Evolutionary conservation across 2,329 filamentous ascomycete species (phyloP).

Genomic region (Simplicillium sp.): DNA sequence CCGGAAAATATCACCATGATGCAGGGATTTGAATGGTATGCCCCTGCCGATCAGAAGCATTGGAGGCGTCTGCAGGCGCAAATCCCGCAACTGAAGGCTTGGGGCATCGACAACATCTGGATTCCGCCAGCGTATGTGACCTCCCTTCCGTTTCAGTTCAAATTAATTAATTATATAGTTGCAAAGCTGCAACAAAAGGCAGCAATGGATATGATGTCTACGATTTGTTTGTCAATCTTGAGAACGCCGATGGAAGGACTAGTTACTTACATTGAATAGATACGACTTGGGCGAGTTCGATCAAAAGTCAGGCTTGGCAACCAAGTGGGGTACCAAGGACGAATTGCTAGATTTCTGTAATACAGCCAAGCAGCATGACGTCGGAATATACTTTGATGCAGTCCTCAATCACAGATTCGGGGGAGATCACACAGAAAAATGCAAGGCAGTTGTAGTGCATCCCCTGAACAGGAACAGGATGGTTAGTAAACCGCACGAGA

Average conservation of each 20-base stretch:
- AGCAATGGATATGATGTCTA: too few species aligned
- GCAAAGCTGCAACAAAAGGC: too few species aligned
- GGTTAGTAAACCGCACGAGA: constrained; percentile 48
- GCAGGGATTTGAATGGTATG: constrained; percentile 68
- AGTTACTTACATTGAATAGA: too few species aligned
- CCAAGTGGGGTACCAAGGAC: constrained; percentile 61
- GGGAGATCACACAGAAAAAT: constrained; percentile 56
- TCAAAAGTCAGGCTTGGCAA: constrained; percentile 53
- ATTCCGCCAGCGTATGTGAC: constrained; percentile 41
- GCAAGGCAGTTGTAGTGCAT: constrained; percentile 55
- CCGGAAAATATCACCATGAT: constrained; percentile 48
- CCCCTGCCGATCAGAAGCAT: constrained; percentile 52
- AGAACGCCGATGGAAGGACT: too few species aligned
- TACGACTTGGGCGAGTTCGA: constrained; percentile 64
- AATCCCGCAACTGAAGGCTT: constrained; percentile 45
- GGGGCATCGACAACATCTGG: constrained; percentile 58
- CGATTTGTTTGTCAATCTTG: too few species aligned
- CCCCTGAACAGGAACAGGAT: constrained; percentile 47
- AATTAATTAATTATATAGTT: too few species aligned
- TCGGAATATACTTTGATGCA: constrained; percentile 62
- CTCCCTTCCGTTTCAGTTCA: not conserved
- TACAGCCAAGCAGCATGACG: constrained; percentile 32
- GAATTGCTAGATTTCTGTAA: constrained; percentile 36
- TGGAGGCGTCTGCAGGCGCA: constrained; percentile 50
- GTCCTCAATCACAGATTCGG: constrained; percentile 70